Conservation (phyloP, 305 asterid species). For the Fraxinus baroniana region DNA sequence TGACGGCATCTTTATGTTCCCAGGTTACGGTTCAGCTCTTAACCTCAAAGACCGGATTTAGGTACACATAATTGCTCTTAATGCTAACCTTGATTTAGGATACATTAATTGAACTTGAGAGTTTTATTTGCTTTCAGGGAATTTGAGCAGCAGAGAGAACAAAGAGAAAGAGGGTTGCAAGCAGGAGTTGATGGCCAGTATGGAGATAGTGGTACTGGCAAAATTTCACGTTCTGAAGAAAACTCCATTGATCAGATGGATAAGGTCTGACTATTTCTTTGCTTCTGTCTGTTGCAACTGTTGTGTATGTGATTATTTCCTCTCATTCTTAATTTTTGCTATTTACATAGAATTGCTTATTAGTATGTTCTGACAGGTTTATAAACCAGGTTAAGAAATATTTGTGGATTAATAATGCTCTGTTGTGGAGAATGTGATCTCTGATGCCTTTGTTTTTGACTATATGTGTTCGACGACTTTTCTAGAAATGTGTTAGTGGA, state of each 20-base stretch:
- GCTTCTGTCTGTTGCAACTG: not conserved
- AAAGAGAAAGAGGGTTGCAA: conserved; percentile 76
- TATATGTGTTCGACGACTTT: not conserved
- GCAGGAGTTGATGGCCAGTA: conserved; percentile 49
- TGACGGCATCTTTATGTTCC: conserved; percentile 36
- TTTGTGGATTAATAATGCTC: not conserved
- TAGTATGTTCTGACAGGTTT: not conserved
- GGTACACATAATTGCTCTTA: conserved; percentile 49
- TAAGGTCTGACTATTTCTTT: conserved; percentile 43
- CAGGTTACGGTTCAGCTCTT: conserved; percentile 93
- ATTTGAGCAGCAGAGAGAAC: conserved; percentile 99
- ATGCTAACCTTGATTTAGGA: conserved; percentile 19
- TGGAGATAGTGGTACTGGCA: conserved; percentile 48
- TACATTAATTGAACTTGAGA: not conserved
- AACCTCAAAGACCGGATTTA: conserved; percentile 98
- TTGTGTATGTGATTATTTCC: not conserved
- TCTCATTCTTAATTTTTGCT: not conserved
- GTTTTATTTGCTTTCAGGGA: conserved; percentile 54
- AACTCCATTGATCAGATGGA: conserved; percentile 41
- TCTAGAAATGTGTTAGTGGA: not conserved
- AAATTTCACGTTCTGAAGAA: conserved; percentile 47
- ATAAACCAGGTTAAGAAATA: not conserved
- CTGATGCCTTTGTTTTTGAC: not conserved
- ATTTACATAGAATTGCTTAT: not conserved
- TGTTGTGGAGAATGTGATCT: not conserved